Evolutionary conservation across 2,329 filamentous ascomycete species (phyloP).

Genomic region (Penicillium janthinellum): DNA sequence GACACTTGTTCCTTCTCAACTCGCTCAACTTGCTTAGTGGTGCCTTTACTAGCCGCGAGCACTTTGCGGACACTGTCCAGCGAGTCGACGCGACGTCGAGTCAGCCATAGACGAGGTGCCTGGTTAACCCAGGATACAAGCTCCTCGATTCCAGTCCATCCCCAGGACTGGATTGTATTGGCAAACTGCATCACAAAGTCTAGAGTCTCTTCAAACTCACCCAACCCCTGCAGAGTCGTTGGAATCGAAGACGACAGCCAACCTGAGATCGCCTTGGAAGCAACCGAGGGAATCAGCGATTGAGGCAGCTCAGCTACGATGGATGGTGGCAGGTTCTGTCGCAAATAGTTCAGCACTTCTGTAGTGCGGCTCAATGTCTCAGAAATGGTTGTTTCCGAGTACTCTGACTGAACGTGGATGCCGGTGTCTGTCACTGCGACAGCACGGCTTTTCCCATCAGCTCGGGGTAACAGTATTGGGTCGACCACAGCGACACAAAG

Average conservation of each 20-base stretch:
- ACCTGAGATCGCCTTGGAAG: conserved; percentile 66
- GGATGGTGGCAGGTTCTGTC: conserved; percentile 51
- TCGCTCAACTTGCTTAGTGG: conserved; percentile 72
- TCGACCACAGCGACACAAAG: conserved; percentile 36
- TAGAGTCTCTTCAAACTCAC: conserved; percentile 71
- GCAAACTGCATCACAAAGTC: conserved; percentile 66
- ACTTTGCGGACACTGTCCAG: conserved; percentile 73
- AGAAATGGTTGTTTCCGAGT: conserved; percentile 31
- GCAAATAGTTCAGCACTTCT: conserved; percentile 54
- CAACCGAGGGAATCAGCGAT: conserved; percentile 69
- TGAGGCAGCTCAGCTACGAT: conserved; percentile 61
- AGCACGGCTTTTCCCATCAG: conserved; percentile 27
- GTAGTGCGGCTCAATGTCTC: conserved; percentile 49
- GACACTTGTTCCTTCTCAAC: conserved; percentile 81
- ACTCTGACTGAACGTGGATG: conserved; percentile 29
- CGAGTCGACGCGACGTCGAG: conserved; percentile 76
- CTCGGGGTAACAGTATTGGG: conserved; percentile 34
- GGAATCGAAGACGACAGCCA: conserved; percentile 81
- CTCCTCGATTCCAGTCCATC: conserved; percentile 63
- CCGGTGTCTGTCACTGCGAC: conserved; percentile 33
- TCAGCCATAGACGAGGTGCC: conserved; percentile 81
- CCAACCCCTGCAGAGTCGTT: conserved; percentile 69
- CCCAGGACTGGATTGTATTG: conserved; percentile 59
- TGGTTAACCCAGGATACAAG: conserved; percentile 79
- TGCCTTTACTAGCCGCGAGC: conserved; percentile 67